Percentiles rank a stretch among this genome's conserved stretches.
phyloP scores from a whole-genome alignment of 257 asterid species.

The Nemophila menziesii region DNA sequence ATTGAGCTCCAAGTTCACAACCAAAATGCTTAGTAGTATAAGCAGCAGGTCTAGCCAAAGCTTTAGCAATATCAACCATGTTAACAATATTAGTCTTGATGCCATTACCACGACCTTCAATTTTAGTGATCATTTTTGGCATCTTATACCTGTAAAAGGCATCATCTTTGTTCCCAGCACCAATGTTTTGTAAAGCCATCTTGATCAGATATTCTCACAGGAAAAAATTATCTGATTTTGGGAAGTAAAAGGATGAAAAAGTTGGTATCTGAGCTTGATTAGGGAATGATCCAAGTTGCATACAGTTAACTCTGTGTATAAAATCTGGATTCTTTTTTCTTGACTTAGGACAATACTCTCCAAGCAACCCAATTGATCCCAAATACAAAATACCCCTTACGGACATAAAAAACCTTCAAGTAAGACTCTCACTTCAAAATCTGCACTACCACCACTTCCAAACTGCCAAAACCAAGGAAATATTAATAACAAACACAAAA shows the following conservation, averaged over 20 bases:
- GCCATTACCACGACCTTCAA: slow-evolving; percentile 18
- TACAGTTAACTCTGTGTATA: background rate
- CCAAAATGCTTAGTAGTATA: slow-evolving; percentile 19
- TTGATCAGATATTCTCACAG: slow-evolving; percentile 5
- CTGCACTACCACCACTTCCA: no score
- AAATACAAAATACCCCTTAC: slow-evolving; percentile 2
- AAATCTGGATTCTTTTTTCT: background rate
- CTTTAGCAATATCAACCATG: slow-evolving; percentile 22
- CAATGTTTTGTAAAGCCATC: slow-evolving; percentile 21
- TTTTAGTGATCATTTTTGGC: slow-evolving; percentile 19
- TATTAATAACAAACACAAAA: no score
- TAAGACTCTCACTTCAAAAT: background rate
- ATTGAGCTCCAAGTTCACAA: slow-evolving; percentile 20
- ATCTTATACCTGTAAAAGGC: slow-evolving; percentile 24
- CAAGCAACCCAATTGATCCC: slow-evolving; percentile 9
- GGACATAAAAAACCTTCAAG: slow-evolving; percentile 8
- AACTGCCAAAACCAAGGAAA: no score
- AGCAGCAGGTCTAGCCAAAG: slow-evolving; percentile 15
- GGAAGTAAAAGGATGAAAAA: slow-evolving; percentile 1
- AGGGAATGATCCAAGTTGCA: slow-evolving; percentile 8
- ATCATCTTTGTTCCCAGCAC: slow-evolving; percentile 20
- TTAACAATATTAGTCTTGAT: slow-evolving; percentile 19
- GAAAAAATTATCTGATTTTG: background rate
- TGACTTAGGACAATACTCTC: slow-evolving; percentile 8
- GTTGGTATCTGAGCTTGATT: slow-evolving; percentile 2